A percentile compares a stretch with the other conserved stretches of the same genome.
phyloP scores from a whole-genome alignment of 2,329 filamentous ascomycete species.

The Leptodontidium sp. region DNA sequence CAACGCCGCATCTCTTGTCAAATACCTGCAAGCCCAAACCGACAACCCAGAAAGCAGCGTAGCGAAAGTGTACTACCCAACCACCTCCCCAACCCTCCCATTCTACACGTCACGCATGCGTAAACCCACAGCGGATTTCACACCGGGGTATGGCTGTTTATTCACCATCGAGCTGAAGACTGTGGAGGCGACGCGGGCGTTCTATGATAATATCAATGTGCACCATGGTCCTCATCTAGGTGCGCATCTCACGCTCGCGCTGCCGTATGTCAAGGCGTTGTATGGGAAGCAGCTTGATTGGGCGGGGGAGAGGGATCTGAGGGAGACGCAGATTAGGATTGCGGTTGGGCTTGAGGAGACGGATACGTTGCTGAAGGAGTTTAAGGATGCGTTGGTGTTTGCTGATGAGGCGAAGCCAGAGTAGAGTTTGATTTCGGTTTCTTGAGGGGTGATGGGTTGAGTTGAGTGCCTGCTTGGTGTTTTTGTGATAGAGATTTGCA shows the following conservation, averaged over 20 bases:
- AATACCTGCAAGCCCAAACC: constrained; percentile 47
- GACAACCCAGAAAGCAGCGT: constrained; percentile 44
- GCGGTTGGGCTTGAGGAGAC: constrained; percentile 38
- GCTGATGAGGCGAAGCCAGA: constrained; percentile 25
- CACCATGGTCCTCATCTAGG: constrained; percentile 63
- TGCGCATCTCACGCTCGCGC: constrained; percentile 58
- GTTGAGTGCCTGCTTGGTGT: not conserved
- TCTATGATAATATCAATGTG: constrained; percentile 59
- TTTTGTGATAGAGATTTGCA: too few relatives aligned
- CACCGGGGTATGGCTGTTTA: constrained; percentile 63
- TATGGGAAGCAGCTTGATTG: constrained; percentile 37
- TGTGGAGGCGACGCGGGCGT: constrained; percentile 52
- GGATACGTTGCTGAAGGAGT: constrained; percentile 34
- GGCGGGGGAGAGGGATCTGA: constrained; percentile 29
- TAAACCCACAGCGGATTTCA: constrained; percentile 52
- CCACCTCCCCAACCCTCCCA: constrained; percentile 35
- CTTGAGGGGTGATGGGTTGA: not conserved
- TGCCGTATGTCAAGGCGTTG: constrained; percentile 43
- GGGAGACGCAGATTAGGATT: constrained; percentile 36
- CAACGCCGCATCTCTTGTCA: constrained; percentile 52
- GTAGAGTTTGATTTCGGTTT: not conserved
- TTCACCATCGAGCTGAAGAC: constrained; percentile 59
- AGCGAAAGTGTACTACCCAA: constrained; percentile 55
- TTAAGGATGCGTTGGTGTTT: constrained; percentile 34
- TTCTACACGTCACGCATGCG: constrained; percentile 44